Evolutionary conservation across 208 protist genomes (phyloP).

Genomic region (Leishmania tropica): DNA sequence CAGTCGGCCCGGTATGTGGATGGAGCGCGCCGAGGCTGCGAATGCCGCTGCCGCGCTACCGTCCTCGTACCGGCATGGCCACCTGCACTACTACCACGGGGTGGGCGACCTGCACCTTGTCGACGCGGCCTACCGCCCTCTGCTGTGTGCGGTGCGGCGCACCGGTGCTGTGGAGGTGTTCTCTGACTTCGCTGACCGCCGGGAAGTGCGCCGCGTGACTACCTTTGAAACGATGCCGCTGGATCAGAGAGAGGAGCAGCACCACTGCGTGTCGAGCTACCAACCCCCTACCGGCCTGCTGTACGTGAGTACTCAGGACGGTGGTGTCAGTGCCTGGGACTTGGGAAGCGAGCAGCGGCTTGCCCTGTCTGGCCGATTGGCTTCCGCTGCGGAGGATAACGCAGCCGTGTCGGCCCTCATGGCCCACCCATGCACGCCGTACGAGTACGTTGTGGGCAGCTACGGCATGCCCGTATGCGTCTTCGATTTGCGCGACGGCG

Average conservation of each 20-base stretch:
- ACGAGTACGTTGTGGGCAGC: conserved; percentile 33
- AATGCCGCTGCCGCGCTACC: conserved; percentile 27
- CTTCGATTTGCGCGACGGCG: conserved; percentile 35
- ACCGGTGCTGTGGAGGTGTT: conserved; percentile 73
- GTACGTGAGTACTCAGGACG: conserved; percentile 50
- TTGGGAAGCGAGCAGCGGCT: conserved; percentile 37
- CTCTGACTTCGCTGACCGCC: conserved; percentile 40
- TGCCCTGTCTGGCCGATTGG: conserved; percentile 25
- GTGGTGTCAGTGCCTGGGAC: conserved; percentile 63
- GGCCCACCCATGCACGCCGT: conserved; percentile 42
- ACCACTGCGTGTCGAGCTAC: conserved; percentile 77
- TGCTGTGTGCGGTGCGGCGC: conserved; percentile 77
- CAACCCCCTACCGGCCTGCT: conserved; percentile 55
- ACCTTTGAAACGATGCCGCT: conserved; percentile 64
- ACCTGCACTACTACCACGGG: conserved; percentile 24
- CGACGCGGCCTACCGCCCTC: conserved; percentile 57
- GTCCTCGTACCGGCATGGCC: conserved; percentile 18
- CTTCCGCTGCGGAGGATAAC: conserved; percentile 21
- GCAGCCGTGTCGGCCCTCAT: conserved; percentile 18
- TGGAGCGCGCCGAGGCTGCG: conserved; percentile 26
- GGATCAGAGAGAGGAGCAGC: conserved; percentile 31
- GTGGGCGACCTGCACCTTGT: conserved; percentile 72
- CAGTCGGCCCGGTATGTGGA: conserved; percentile 19
- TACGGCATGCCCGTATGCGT: conserved; percentile 42
- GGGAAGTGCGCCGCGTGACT: conserved; percentile 48